phyloP scores from a whole-genome alignment of 2,329 filamentous ascomycete species.

The Stagonosporopsis rhizophila region DNA sequence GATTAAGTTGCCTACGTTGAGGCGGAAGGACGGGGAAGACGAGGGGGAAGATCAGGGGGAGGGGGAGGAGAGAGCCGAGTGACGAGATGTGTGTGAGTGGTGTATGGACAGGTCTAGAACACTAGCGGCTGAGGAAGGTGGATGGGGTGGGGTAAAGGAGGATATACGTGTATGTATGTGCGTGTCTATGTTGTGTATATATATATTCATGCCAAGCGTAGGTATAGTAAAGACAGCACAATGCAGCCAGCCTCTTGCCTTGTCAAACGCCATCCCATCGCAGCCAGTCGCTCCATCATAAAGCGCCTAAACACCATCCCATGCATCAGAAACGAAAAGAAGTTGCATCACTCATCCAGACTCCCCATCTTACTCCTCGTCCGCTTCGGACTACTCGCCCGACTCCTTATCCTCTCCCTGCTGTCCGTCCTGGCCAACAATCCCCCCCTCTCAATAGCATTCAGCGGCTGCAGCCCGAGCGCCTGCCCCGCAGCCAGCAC shows the following conservation, averaged over 20 bases:
- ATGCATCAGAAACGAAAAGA: background rate
- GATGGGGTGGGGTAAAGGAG: too few species aligned
- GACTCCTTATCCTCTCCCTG: slow-evolving; percentile 73
- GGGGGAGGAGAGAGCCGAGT: too few species aligned
- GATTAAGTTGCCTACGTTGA: slow-evolving; percentile 60
- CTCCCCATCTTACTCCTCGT: slow-evolving; percentile 23
- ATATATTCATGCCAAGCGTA: too few species aligned
- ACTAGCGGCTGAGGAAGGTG: too few species aligned
- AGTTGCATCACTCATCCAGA: slow-evolving; percentile 24
- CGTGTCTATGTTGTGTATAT: background rate
- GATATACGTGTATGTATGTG: background rate
- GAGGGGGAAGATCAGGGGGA: background rate
- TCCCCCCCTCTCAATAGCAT: slow-evolving; percentile 66
- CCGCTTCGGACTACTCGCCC: slow-evolving; percentile 56
- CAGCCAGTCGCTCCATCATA: background rate
- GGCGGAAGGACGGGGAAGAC: slow-evolving; percentile 23
- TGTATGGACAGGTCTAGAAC: too few species aligned
- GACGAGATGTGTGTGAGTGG: too few species aligned
- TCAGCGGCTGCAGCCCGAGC: slow-evolving; percentile 39
- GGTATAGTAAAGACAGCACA: background rate
- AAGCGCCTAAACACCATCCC: background rate
- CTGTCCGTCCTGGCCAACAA: slow-evolving; percentile 85
- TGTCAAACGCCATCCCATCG: background rate
- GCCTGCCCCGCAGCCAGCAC: slow-evolving; percentile 40
- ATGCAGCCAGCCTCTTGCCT: background rate